phyloP scores from a whole-genome alignment of 345 rosid species.

The Lepidium didymum region DNA sequence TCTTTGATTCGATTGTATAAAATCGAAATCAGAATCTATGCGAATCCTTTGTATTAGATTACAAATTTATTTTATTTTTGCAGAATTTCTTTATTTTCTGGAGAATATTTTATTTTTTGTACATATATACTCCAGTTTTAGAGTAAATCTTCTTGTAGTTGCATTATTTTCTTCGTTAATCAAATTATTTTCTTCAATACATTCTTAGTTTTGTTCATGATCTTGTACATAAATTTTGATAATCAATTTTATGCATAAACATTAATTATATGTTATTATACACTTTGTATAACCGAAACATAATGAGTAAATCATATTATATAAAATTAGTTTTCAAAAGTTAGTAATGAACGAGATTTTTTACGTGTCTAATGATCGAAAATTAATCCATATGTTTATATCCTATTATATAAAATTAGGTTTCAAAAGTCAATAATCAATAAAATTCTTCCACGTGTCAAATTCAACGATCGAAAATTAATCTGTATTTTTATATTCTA shows the following conservation, averaged over 20 bases:
- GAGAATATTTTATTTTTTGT: background rate
- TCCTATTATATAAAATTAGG: too few relatives aligned
- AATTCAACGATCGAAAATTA: too few relatives aligned
- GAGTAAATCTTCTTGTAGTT: background rate
- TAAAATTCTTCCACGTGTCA: too few relatives aligned
- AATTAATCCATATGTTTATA: too few relatives aligned
- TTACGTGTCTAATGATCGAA: too few relatives aligned
- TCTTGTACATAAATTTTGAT: background rate
- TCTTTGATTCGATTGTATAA: constrained; percentile 3
- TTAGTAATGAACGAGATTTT: too few relatives aligned
- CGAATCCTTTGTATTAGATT: background rate
- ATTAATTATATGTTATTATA: background rate
- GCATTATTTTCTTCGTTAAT: background rate
- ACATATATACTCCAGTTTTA: background rate
- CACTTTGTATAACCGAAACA: background rate
- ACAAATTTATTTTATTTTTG: background rate
- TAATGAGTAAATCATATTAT: too few relatives aligned
- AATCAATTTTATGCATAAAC: background rate
- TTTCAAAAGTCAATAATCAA: too few relatives aligned
- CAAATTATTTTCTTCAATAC: background rate
- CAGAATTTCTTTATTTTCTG: background rate
- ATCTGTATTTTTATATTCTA: too few relatives aligned
- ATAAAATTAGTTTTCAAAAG: too few relatives aligned
- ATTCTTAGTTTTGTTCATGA: background rate
- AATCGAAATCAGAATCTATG: background rate